Evolutionary conservation across 371 early-diverging fungal species (phyloP).

Genomic region (Thermomucor indicae-seudaticae): DNA sequence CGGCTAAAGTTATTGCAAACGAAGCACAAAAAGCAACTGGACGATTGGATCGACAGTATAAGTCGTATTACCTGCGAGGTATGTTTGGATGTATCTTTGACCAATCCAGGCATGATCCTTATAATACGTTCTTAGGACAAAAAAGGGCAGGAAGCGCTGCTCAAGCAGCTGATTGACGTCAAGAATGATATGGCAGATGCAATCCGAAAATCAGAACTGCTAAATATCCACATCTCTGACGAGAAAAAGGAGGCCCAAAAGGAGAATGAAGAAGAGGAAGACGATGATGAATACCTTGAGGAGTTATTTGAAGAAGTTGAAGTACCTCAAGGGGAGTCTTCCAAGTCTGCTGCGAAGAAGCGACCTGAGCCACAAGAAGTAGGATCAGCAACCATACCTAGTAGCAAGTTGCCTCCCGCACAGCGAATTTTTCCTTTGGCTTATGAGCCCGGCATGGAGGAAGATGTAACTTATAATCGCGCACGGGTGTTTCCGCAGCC

Average conservation of each 20-base stretch:
- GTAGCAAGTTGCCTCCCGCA: conserved; percentile 27
- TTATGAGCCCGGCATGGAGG: conserved; percentile 39
- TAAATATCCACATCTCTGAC: conserved; percentile 29
- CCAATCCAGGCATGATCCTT: background rate
- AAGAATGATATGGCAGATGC: conserved; percentile 33
- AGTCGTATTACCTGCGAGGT: conserved; percentile 39
- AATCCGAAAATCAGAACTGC: conserved; percentile 45
- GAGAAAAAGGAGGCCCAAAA: background rate
- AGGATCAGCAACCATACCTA: background rate
- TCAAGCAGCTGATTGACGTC: conserved; percentile 37
- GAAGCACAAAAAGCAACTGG: conserved; percentile 40
- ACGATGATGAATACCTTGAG: conserved; percentile 48
- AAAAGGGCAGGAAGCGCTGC: conserved; percentile 24
- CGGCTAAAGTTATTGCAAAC: conserved; percentile 43
- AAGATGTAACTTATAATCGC: conserved; percentile 42
- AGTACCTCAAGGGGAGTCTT: conserved; percentile 12
- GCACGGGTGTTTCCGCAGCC: conserved; percentile 7
- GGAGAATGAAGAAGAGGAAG: conserved; percentile 28
- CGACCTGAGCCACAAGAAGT: background rate
- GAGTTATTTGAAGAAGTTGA: conserved; percentile 59
- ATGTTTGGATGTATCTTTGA: background rate
- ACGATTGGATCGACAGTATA: conserved; percentile 49
- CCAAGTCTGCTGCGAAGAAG: background rate
- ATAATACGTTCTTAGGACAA: conserved; percentile 16
- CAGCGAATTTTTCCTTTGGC: conserved; percentile 46